Evolutionary conservation across 2,329 filamentous ascomycete species (phyloP).

Genomic region (Thelonectria rubi): DNA sequence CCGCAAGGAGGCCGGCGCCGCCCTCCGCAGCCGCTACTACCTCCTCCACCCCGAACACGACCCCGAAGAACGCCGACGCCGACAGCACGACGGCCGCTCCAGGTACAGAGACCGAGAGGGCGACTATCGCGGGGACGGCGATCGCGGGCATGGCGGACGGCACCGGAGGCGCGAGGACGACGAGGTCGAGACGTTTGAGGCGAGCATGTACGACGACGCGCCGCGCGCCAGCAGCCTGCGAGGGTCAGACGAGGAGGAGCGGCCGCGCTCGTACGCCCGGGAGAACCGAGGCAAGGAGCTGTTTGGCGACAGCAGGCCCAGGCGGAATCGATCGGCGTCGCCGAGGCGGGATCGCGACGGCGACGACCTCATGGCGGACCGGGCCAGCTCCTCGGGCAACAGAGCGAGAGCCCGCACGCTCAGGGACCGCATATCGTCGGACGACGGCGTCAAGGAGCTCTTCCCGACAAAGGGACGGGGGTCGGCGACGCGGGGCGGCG

Average conservation of each 20-base stretch:
- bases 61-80: constrained; percentile 74
- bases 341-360: constrained; percentile 56
- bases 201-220: constrained; percentile 84
- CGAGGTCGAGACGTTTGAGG: constrained; percentile 69
- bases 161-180: constrained; percentile 55
- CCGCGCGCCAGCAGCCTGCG: constrained; percentile 45
- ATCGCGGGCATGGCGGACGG: constrained; percentile 49
- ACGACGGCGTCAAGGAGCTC: constrained; percentile 49
- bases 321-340: constrained; percentile 62
- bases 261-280: constrained; percentile 41
- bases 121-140: constrained; percentile 44
- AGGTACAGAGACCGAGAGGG: constrained; percentile 69
- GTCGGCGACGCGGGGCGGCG: constrained; percentile 35
- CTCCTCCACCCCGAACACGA: constrained; percentile 91
- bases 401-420: constrained; percentile 47
- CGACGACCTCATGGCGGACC: constrained; percentile 50
- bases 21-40: constrained; percentile 88
- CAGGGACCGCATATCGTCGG: constrained; percentile 44
- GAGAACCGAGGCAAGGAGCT: constrained; percentile 68
- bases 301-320: constrained; percentile 58
- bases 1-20: constrained; percentile 81
- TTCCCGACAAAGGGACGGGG: constrained; percentile 49
- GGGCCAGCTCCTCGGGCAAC: constrained; percentile 47
- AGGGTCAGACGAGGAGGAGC: constrained; percentile 42
- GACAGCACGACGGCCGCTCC: constrained; percentile 64